Base-by-base conservation (phyloP, 106 monocot genomes). In the Dioscorea dumetorum region DNA sequence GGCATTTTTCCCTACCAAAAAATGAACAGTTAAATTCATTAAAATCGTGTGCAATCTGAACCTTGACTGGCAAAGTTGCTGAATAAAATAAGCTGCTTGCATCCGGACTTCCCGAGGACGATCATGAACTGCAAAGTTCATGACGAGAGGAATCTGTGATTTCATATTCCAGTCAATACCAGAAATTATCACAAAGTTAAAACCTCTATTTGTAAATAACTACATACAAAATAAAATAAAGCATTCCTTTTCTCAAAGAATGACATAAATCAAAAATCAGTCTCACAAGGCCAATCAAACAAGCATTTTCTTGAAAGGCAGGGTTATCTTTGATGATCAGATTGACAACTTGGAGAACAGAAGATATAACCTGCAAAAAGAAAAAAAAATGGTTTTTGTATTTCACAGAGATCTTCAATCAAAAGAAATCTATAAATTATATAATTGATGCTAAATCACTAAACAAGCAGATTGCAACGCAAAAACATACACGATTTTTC, bases 11-110 rank as follows among this genome's bases (percentile, higher is more conserved):
- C 41, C 6, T 8, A 41, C 6, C 2, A 41, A 8, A 6, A 41
- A 5, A 41, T 41, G 41, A 6, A 41, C 41, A 10, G 41, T 8
- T 41, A 41, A 41, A 3, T 41, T 10, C 41, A 41, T 41, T 8
- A 10, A 41, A 41, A 41, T 41, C 10, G 5, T 41, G 10, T 41
- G 41, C 10, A 58, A 72, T 19, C 14, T 18, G 68, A 61, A 94
- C 94, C 94, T 94, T 60, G 94, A 87, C 66, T 87, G 87, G 50
- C 94, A 94, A 59, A 94, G 90, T 57, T 94, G 94, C 53, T 90
- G 90, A 70, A 94, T 73, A 71, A 94, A 94, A 66, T 59, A 87
- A 34, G 94, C 90, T 53, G 94, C 94, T 74, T 90, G 90, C 94
- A 94, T 78, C 31, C 94, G 90, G 67, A 94, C 73, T 79, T 94